Conservation (phyloP, 2,329 filamentous ascomycete species). For the Thelonectria olida region DNA sequence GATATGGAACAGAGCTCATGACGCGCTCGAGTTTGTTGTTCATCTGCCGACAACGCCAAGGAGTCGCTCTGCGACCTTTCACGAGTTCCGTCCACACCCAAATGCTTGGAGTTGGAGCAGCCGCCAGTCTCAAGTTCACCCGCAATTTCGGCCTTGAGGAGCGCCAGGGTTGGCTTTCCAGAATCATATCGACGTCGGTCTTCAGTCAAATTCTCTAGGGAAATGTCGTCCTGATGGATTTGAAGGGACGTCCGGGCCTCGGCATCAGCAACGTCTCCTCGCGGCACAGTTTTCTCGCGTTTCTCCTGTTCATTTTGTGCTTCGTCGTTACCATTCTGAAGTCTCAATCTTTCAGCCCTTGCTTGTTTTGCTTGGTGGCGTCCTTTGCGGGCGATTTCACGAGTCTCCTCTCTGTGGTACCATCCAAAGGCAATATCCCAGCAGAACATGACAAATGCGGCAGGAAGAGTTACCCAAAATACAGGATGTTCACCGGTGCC, state of each 20-base stretch:
- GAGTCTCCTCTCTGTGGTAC: conserved; percentile 69
- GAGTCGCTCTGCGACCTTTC: not conserved
- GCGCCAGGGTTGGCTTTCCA: not conserved
- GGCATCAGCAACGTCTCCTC: not conserved
- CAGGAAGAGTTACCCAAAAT: conserved; percentile 75
- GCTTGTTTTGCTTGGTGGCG: conserved; percentile 44
- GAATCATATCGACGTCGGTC: not conserved
- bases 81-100: not conserved
- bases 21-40: not conserved
- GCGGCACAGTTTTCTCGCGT: not conserved
- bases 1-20: not conserved
- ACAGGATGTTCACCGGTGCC: conserved; percentile 63
- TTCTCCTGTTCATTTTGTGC: not conserved
- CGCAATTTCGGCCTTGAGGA: not conserved
- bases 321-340: conserved; percentile 20
- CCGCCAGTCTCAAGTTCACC: not conserved
- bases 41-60: too few species aligned
- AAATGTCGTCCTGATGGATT: not conserved
- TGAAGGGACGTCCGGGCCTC: not conserved
- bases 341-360: conserved; percentile 18
- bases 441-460: conserved; percentile 72
- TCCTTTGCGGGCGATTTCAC: conserved; percentile 67
- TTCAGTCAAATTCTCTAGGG: not conserved
- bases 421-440: conserved; percentile 74
- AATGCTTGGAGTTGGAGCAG: not conserved